Percentiles rank a stretch among this genome's conserved stretches.
Conservation (phyloP, 2,329 filamentous ascomycete species). For the Penicillium sp. region DNA sequence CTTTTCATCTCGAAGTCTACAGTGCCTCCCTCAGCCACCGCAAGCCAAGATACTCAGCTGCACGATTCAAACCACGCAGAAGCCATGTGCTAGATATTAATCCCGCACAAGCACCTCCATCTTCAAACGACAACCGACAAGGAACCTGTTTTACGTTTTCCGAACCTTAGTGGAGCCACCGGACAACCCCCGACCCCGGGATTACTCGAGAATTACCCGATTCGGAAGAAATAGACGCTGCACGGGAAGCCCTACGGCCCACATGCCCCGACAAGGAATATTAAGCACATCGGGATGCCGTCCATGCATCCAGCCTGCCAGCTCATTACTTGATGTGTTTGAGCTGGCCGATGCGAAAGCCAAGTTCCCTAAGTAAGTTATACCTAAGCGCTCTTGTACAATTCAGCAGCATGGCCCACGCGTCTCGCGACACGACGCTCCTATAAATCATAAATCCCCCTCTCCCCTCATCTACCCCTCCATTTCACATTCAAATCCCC, state of each 20-base stretch:
- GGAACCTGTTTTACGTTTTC: background rate
- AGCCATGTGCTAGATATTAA: background rate
- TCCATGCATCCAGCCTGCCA: background rate
- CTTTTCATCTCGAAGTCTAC: background rate
- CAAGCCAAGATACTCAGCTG: background rate
- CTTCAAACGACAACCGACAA: background rate
- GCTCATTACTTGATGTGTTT: background rate
- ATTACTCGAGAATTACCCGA: conserved; percentile 8
- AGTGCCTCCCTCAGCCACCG: background rate
- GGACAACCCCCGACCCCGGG: conserved; percentile 9
- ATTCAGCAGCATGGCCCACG: background rate
- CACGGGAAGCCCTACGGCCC: conserved; percentile 9
- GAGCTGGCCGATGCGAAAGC: background rate
- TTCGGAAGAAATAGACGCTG: conserved; percentile 12
- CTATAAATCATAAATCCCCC: background rate
- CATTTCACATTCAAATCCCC: background rate
- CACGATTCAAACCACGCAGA: background rate
- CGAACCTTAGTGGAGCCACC: conserved; percentile 4
- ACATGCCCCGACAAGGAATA: conserved; percentile 5
- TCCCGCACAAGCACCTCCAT: background rate
- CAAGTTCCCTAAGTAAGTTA: background rate
- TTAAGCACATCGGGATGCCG: conserved; percentile 16
- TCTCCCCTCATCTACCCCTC: background rate
- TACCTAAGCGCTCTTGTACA: background rate
- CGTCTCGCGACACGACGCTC: background rate